phyloP scores from a whole-genome alignment of 2,329 filamentous ascomycete species.

The Proliferodiscus dingleyae region DNA sequence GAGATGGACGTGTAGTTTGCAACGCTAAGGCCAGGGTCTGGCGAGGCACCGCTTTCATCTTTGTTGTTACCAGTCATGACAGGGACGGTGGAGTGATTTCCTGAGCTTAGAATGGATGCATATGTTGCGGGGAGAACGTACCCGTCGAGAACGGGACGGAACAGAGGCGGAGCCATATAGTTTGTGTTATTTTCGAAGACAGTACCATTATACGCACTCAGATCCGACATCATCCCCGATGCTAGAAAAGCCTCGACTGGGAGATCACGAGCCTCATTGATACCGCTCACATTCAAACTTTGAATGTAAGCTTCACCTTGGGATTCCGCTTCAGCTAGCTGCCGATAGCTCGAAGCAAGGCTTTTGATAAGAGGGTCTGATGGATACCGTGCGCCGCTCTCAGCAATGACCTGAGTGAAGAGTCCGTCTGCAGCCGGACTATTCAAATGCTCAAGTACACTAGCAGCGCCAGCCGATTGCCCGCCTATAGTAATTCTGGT shows the following conservation, averaged over 20 bases:
- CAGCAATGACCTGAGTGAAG: constrained; percentile 25
- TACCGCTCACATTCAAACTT: constrained; percentile 15
- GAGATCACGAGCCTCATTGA: constrained; percentile 19
- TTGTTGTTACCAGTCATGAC: constrained; percentile 35
- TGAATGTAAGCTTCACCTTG: constrained; percentile 14
- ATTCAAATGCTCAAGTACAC: constrained; percentile 32
- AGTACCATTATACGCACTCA: too few relatives aligned
- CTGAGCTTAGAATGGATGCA: constrained; percentile 19
- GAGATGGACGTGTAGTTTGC: constrained; percentile 23
- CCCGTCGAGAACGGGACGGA: constrained; percentile 14
- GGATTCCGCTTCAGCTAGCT: constrained; percentile 3
- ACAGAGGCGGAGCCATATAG: constrained; percentile 4
- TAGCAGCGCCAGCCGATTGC: constrained; percentile 33
- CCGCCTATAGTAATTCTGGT: constrained; percentile 9
- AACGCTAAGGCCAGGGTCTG: constrained; percentile 23
- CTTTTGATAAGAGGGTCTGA: constrained; percentile 20
- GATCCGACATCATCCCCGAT: too few relatives aligned
- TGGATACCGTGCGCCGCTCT: constrained; percentile 28
- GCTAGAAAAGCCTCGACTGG: constrained; percentile 11
- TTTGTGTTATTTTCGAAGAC: constrained; percentile 1
- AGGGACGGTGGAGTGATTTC: constrained; percentile 33
- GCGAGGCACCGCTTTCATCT: constrained; percentile 30
- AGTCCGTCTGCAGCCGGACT: constrained; percentile 25
- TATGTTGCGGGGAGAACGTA: constrained; percentile 24
- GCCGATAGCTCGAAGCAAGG: constrained; percentile 23